Conservation (phyloP, 1,139 yeast species). For the Kodamaea suecica region DNA sequence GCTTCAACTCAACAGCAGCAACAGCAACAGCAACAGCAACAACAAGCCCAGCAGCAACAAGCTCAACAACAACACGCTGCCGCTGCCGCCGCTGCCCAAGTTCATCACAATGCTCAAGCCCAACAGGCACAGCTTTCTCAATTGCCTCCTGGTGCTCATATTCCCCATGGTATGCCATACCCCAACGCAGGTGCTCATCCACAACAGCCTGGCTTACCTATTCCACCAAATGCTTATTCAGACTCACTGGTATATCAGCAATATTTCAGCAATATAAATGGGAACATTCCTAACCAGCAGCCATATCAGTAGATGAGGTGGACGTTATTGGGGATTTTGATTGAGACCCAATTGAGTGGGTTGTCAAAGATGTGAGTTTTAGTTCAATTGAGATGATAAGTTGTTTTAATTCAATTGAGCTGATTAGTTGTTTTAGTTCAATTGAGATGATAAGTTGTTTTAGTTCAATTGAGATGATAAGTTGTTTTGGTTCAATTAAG, state of each 20-base stretch:
- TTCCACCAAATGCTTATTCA: slow-evolving; percentile 45
- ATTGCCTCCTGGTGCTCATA: slow-evolving; percentile 47
- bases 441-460: no score
- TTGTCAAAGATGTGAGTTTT: no score
- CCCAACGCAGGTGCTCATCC: slow-evolving; percentile 37
- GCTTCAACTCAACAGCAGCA: slow-evolving; percentile 30
- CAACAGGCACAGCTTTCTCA: slow-evolving; percentile 24
- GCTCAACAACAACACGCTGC: slow-evolving; percentile 22
- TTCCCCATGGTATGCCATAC: slow-evolving; percentile 46
- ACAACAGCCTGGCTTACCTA: slow-evolving; percentile 36
- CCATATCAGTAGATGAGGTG: slow-evolving; percentile 31
- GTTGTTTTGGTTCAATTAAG: no score
- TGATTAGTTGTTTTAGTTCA: no score
- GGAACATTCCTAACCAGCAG: slow-evolving; percentile 46
- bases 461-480: no score
- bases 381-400: no score
- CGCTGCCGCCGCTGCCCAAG: slow-evolving; percentile 20
- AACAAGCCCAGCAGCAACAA: slow-evolving; percentile 24
- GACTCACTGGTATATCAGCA: slow-evolving; percentile 51
- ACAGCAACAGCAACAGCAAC: slow-evolving; percentile 27
- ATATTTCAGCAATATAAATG: slow-evolving; percentile 55
- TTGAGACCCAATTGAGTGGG: no score
- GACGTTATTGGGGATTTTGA: no score
- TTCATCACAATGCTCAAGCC: slow-evolving; percentile 26
- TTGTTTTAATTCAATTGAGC: no score